A percentile compares a stretch with the other conserved stretches of the same genome.
These are phyloP conservation scores for Chrysanthemum seticuspe DNA, from an alignment of 129 eudicot genomes.

Conservation along the genomic window DNA sequence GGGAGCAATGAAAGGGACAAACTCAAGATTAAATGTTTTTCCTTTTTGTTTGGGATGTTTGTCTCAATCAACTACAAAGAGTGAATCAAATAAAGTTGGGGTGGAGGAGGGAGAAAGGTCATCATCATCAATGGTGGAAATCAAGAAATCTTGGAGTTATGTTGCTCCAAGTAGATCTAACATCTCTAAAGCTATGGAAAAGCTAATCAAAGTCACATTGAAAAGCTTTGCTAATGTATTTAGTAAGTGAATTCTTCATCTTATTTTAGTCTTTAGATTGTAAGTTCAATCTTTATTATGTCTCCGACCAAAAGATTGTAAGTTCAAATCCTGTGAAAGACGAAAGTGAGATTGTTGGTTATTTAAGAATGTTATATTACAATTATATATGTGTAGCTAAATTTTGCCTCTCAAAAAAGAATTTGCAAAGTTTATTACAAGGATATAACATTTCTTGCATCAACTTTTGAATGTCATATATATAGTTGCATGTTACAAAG, in stretches of 20 bases:
- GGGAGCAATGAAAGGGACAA: constrained; percentile 43
- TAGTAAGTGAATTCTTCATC: constrained; percentile 42
- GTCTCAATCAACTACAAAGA: constrained; percentile 38
- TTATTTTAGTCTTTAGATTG: no score
- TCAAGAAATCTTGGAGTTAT: constrained; percentile 35
- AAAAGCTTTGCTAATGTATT: constrained; percentile 52
- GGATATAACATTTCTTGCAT: not conserved
- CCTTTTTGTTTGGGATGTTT: constrained; percentile 67
- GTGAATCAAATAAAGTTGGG: constrained; percentile 23
- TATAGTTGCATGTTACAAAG: not conserved
- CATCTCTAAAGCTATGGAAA: constrained; percentile 48
- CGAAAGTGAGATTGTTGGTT: no score
- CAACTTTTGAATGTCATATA: not conserved
- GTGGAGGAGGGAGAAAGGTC: constrained; percentile 30
- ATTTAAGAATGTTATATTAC: no score
- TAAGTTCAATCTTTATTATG: no score
- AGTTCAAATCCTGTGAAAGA: no score
- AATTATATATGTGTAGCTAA: no score
- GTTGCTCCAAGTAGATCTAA: constrained; percentile 37
- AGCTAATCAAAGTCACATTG: constrained; percentile 39
- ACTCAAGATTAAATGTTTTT: constrained; percentile 44
- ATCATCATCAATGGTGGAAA: constrained; percentile 38
- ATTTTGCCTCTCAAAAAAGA: no score
- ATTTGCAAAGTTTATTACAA: no score
- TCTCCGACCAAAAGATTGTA: no score